Conservation (phyloP, 306 rosid genomes). For the Citrullus mucosospermus region DNA sequence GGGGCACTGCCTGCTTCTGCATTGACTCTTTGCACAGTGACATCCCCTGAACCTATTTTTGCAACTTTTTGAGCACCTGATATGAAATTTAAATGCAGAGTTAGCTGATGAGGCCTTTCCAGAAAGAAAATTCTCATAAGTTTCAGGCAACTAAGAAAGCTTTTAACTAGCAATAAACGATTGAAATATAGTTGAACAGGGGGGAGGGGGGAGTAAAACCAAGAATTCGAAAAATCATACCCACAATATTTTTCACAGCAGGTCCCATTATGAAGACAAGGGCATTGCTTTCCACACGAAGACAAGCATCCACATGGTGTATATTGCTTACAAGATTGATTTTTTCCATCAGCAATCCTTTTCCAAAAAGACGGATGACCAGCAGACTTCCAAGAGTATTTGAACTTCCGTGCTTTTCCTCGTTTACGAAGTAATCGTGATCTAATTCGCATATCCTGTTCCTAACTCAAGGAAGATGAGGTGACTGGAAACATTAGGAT, state of each 20-base stretch:
- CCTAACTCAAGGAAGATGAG: slow-evolving; percentile 24
- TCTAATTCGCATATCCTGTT: slow-evolving; percentile 65
- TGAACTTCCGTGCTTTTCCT: slow-evolving; percentile 84
- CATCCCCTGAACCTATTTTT: slow-evolving; percentile 80
- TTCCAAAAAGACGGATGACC: slow-evolving; percentile 60
- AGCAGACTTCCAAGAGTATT: slow-evolving; percentile 60
- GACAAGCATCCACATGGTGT: slow-evolving; percentile 68
- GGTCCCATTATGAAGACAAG: slow-evolving; percentile 46
- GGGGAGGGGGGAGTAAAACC: background rate
- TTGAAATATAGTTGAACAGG: background rate
- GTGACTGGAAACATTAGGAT: background rate
- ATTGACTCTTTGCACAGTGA: slow-evolving; percentile 73
- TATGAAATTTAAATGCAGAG: slow-evolving; percentile 1
- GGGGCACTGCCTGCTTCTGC: slow-evolving; percentile 83
- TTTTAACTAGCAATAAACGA: background rate
- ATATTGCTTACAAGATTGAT: slow-evolving; percentile 39
- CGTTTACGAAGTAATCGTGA: slow-evolving; percentile 66
- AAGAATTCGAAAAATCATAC: slow-evolving; percentile 23
- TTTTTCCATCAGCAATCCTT: slow-evolving; percentile 45
- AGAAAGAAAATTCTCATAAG: background rate
- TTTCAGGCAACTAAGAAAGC: background rate
- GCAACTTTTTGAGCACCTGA: slow-evolving; percentile 76
- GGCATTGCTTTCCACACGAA: slow-evolving; percentile 65
- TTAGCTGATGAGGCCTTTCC: background rate
- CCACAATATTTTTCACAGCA: slow-evolving; percentile 95